phyloP scores from a whole-genome alignment of 768 basidiomycete genomes.

The Chalciporus sphaerocephalus region DNA sequence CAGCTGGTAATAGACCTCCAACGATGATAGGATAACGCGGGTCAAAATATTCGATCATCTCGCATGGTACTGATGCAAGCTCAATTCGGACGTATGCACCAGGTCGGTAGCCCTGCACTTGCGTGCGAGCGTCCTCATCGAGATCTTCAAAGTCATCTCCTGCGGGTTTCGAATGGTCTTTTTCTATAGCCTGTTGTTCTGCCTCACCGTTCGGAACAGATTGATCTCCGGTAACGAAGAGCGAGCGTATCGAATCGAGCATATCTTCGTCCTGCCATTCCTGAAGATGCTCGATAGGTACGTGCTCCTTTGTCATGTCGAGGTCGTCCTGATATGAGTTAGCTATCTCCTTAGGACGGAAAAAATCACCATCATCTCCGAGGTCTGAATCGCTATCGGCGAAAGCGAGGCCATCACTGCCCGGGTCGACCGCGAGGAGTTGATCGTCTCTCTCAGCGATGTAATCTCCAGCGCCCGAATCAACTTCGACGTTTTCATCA shows the following conservation, averaged over 20 bases:
- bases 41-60: slow-evolving; percentile 91
- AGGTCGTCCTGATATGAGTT: slow-evolving; percentile 44
- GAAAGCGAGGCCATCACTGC: slow-evolving; percentile 51
- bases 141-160: slow-evolving; percentile 75
- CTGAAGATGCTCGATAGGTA: slow-evolving; percentile 49
- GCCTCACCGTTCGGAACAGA: slow-evolving; percentile 33
- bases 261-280: slow-evolving; percentile 84
- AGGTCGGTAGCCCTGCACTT: slow-evolving; percentile 87
- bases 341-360: slow-evolving; percentile 48
- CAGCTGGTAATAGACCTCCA: slow-evolving; percentile 84
- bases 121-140: slow-evolving; percentile 69
- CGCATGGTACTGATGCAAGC: slow-evolving; percentile 77
- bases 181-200: slow-evolving; percentile 39
- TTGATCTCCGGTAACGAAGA: slow-evolving; percentile 83
- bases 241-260: slow-evolving; percentile 77
- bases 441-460: slow-evolving; percentile 39
- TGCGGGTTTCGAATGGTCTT: slow-evolving; percentile 32
- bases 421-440: slow-evolving; percentile 34
- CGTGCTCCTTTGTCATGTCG: slow-evolving; percentile 65
- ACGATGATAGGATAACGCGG: slow-evolving; percentile 87
- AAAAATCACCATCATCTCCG: slow-evolving; percentile 64
- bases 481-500: background rate
- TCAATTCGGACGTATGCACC: slow-evolving; percentile 93
- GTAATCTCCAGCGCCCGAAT: slow-evolving; percentile 13
- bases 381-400: slow-evolving; percentile 78